Conservation (phyloP, 108 stramenopile species). For the Cyclotella baltica region DNA sequence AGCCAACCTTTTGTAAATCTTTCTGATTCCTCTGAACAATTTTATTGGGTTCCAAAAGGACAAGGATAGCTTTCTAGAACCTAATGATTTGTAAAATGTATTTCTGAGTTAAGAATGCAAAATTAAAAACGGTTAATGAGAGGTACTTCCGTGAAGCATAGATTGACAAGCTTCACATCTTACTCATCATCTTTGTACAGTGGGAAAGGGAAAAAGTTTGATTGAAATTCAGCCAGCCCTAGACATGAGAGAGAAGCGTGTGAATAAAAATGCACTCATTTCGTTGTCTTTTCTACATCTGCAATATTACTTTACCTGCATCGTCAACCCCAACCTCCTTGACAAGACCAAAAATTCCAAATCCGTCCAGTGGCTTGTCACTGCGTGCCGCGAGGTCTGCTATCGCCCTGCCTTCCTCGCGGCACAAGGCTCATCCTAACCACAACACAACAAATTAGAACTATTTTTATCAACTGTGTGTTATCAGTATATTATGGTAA, state of each 20-base stretch:
- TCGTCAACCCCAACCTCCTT: constrained; percentile 69
- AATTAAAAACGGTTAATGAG: too few species aligned
- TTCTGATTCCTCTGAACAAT: constrained; percentile 50
- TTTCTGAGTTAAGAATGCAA: constrained; percentile 14
- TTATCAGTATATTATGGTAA: not conserved
- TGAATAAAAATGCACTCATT: too few species aligned
- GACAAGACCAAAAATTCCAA: constrained; percentile 58
- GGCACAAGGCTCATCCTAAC: constrained; percentile 71
- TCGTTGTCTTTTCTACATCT: too few species aligned
- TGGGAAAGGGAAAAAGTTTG: constrained; percentile 55
- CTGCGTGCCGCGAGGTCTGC: constrained; percentile 55
- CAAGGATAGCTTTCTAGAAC: constrained; percentile 46
- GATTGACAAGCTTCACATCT: too few species aligned
- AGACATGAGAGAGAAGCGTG: not conserved
- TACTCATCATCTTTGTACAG: constrained; percentile 59
- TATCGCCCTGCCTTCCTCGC: constrained; percentile 72
- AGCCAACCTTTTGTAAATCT: constrained; percentile 42
- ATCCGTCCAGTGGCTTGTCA: constrained; percentile 52
- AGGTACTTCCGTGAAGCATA: not conserved
- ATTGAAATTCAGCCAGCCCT: constrained; percentile 55
- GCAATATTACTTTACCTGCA: constrained; percentile 40
- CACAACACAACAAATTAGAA: too few species aligned
- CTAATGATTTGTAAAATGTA: constrained; percentile 62
- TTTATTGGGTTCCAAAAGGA: constrained; percentile 58
- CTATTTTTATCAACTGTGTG: not conserved